These are phyloP conservation scores for Penicillium sumatraense DNA, from an alignment of 2,329 filamentous ascomycete genomes.

Conservation along the genomic window DNA sequence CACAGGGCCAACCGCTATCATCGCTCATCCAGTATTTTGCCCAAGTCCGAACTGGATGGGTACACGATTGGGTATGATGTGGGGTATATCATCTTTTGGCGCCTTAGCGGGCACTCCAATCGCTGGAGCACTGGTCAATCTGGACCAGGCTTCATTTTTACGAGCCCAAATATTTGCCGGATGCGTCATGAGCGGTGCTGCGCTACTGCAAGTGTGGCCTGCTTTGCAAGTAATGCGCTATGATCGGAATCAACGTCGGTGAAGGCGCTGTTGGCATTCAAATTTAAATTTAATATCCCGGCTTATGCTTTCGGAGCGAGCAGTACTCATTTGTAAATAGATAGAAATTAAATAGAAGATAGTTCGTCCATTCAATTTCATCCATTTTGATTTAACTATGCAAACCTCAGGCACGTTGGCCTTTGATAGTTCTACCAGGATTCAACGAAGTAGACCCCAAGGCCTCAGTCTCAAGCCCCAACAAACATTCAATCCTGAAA, in stretches of 20 bases:
- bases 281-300: too few species aligned
- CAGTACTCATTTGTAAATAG: too few species aligned
- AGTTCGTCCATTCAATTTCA: too few species aligned
- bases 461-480: too few species aligned
- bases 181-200: conserved; percentile 36
- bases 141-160: conserved; percentile 31
- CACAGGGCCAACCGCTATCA: conserved; percentile 35
- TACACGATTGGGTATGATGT: conserved; percentile 41
- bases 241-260: conserved; percentile 21
- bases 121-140: conserved; percentile 36
- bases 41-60: conserved; percentile 31
- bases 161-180: conserved; percentile 38
- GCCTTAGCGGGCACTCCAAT: conserved; percentile 37
- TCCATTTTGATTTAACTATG: too few species aligned
- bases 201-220: conserved; percentile 34
- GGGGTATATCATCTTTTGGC: conserved; percentile 39
- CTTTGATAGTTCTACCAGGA: too few species aligned
- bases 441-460: too few species aligned
- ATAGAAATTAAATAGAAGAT: too few species aligned
- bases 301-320: too few species aligned
- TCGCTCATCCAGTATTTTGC: conserved; percentile 35
- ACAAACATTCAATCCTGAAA: too few species aligned
- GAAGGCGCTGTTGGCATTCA: too few species aligned
- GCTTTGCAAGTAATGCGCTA: conserved; percentile 26
- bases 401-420: too few species aligned